Base-by-base conservation (phyloP, 306 rosid species). In the Vigna hirtella region DNA sequence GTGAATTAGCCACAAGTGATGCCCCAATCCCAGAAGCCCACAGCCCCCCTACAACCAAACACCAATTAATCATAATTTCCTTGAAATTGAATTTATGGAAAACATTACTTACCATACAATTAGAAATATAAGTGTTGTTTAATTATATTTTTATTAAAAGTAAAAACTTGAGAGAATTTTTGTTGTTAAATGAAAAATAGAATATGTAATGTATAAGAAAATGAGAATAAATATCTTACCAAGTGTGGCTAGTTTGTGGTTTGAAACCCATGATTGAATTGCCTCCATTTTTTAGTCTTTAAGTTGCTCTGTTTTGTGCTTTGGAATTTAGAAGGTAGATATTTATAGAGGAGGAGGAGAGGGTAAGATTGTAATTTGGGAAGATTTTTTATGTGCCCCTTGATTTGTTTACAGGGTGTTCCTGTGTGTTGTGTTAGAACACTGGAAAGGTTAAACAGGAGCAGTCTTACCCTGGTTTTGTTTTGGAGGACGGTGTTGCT, bases 11-110 rank as follows among this genome's bases (percentile, higher is more conserved):
- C 8, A 86, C 80, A 17, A 93, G 83, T 0, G 98, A 87, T 57
- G 91, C 93, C 28, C 91, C 98, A 7, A 93, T 83, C 71, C 92
- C 98, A 9, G 93, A 78, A 26, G 93, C 97, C 97, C 97, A 91
- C 1, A 93, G 12, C 5, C 89, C 91, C 65, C 93, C 97, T 93
- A 72, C 48, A 70, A 78, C 16, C 47, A 38, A 7, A 13, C n/a
- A 10, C 15, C 38, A 10, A 71, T 22, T 36, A 7, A 7, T 6
- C 1, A 38, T 38, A 38, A 34, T 34, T 34, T 34, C 6, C 38
- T 34, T 34, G 1, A 1, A 34, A 34, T 34, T 34, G 4, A 34
- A 34, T 34, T 34, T 5, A 40, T 2, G 3, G 11, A 40, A 8
- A 40, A 40, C 9, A 34, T 5, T 4, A 40, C 45, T 10, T 38